Percentiles rank a stretch among this genome's conserved stretches.
These are phyloP conservation scores for Calonectria pteridis DNA, from an alignment of 2,329 filamentous ascomycete species.

Conservation along the genomic window DNA sequence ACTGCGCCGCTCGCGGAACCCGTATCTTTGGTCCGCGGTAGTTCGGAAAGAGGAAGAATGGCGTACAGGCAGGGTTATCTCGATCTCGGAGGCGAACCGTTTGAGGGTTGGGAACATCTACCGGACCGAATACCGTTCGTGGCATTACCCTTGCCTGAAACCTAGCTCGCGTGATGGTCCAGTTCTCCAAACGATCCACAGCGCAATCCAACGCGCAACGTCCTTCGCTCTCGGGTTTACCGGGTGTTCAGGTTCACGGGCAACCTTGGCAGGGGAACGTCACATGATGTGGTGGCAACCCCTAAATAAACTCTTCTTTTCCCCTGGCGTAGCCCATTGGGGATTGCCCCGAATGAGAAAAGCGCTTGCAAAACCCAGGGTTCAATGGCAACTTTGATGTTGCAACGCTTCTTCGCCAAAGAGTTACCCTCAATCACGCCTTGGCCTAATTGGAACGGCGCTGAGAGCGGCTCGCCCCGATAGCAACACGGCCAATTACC, in stretches of 20 bases:
- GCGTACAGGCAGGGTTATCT: neutral
- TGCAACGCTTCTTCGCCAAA: neutral
- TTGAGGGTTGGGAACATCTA: neutral
- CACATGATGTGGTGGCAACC: neutral
- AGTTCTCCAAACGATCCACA: neutral
- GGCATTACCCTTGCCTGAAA: neutral
- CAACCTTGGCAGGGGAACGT: neutral
- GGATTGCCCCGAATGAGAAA: neutral
- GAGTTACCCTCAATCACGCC: neutral
- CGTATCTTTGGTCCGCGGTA: neutral
- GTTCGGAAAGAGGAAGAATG: neutral
- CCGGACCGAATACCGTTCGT: slow-evolving; percentile 2
- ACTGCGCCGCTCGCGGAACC: neutral
- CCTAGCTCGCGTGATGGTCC: neutral
- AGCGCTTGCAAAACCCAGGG: neutral
- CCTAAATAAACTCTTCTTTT: neutral
- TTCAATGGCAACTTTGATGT: neutral
- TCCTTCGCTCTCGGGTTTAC: neutral
- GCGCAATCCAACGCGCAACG: neutral
- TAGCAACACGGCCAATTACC: neutral
- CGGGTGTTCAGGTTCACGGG: no score
- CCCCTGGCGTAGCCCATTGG: neutral
- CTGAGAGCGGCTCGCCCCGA: neutral
- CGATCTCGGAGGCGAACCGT: neutral
- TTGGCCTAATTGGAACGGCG: neutral